Base-by-base conservation (phyloP, 2,329 filamentous ascomycete species). In the Nemania sp. region DNA sequence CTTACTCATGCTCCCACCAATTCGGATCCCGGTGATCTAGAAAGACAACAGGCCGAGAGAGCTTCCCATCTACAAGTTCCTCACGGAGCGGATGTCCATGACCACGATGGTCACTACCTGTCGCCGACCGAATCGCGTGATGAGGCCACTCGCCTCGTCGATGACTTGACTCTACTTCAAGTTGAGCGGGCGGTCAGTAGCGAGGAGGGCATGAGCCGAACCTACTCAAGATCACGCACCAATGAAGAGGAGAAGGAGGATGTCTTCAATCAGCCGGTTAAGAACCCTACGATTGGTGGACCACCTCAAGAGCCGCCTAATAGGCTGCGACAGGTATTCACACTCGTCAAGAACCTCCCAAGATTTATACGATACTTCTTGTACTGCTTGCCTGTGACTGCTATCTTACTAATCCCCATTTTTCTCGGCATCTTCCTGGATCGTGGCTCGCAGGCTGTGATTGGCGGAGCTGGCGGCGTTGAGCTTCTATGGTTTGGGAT, bases 401-500 rank as follows among this genome's bases (percentile, higher is more conserved):
- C 84, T 11, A 69, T 91, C 5, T 74, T 91, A 5, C 74, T 90
- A 33, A 82, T 90, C 41, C 88, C 88, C 0, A 70, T 90, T 34
- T 73, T 91, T 5, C 70, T 91, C 19, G 88, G 86, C 5, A 80
- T 78, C 1, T 71, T 89, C 15, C 59, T 80, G 1, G 88, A 80
- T 57, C 47, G 54, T 5, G 41, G 54, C 1, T 31, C 60, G 3
- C 74, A 76, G n/a, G 60, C 79, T 43, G 76, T 87, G 1, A 83
- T 81, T 11, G 80, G 80, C 6, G 80, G 80, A 1, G 81, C 88
- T 2, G 91, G 91, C 1, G 90, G 88, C 17, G 91, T 96, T 0
- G 68, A 84, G 58, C 75, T 97, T 39, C 76, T 91, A 55, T 97
- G 93, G 93, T 97, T 97, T 67, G 89, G 89, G 24, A 91, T 97